These are phyloP conservation scores for Gastrodia elata DNA, from an alignment of 106 monocot species.

Conservation along the genomic window DNA sequence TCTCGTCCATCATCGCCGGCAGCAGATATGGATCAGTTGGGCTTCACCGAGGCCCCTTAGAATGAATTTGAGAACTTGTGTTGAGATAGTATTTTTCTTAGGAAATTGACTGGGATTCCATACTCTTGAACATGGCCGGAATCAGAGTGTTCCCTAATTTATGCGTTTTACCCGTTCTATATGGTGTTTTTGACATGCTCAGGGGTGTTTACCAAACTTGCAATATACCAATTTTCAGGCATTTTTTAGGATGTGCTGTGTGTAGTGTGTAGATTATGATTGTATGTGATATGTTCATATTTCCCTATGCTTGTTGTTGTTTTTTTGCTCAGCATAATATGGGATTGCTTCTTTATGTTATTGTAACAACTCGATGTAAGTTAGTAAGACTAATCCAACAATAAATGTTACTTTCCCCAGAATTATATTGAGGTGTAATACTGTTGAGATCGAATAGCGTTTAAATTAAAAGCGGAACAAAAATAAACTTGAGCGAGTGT, in stretches of 20 bases:
- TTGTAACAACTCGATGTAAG: no score
- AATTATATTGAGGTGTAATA: no score
- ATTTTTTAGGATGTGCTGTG: background rate
- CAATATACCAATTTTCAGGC: background rate
- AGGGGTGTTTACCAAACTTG: background rate
- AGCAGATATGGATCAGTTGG: constrained; percentile 31
- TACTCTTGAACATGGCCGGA: constrained; percentile 10
- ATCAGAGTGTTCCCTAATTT: background rate
- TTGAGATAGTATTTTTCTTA: constrained; percentile 34
- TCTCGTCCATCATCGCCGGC: constrained; percentile 16
- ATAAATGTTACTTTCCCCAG: no score
- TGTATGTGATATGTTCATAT: constrained; percentile 2
- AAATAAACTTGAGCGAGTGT: no score
- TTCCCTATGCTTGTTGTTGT: background rate
- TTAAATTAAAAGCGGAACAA: no score
- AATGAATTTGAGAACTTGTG: constrained; percentile 28
- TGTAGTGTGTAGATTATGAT: background rate
- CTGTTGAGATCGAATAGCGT: no score
- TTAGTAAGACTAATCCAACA: no score
- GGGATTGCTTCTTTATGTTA: constrained; percentile 1
- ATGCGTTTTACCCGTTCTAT: background rate
- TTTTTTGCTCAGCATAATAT: constrained; percentile 8
- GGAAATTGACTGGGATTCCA: constrained; percentile 51
- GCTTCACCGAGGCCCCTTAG: constrained; percentile 29
- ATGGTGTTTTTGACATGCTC: constrained; percentile 1